Evolutionary conservation across 768 basidiomycete genomes (phyloP).

Genomic region (Tricholoma furcatifolium): DNA sequence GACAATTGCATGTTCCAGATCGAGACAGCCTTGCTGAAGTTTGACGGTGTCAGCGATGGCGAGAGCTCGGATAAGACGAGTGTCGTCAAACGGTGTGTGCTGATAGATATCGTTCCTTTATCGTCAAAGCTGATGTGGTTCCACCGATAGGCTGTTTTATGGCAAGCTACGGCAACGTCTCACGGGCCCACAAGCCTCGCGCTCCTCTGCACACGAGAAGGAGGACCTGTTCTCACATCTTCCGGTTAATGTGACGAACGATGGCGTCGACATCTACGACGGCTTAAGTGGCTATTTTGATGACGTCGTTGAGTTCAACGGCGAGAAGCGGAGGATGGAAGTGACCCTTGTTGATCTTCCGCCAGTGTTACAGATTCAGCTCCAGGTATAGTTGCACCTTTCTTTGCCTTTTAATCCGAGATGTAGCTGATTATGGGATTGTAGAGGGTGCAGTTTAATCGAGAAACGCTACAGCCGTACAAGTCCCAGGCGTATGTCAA

Average conservation of each 20-base stretch:
- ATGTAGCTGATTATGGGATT: conserved; percentile 10
- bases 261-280: conserved; percentile 90
- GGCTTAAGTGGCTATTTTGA: conserved; percentile 91
- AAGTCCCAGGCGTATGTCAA: conserved; percentile 96
- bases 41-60: conserved; percentile 49
- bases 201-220: conserved; percentile 71
- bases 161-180: conserved; percentile 73
- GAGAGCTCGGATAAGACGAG: conserved; percentile 61
- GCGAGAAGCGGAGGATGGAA: conserved; percentile 85
- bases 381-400: conserved; percentile 70
- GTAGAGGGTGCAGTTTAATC: conserved; percentile 92
- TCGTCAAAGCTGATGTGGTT: not conserved
- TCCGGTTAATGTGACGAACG: conserved; percentile 89
- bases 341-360: conserved; percentile 84
- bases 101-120: not conserved
- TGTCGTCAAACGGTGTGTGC: conserved; percentile 73
- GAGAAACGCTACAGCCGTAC: conserved; percentile 86
- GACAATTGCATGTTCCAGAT: conserved; percentile 99
- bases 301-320: conserved; percentile 84
- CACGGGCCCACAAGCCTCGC: conserved; percentile 38
- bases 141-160: conserved; percentile 62
- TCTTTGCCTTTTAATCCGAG: not conserved
- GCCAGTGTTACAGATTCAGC: conserved; percentile 89
- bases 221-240: conserved; percentile 93
- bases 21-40: conserved; percentile 84